Evolutionary conservation across 148 eudicot species (phyloP).

Genomic region (Talinum fruticosum): DNA sequence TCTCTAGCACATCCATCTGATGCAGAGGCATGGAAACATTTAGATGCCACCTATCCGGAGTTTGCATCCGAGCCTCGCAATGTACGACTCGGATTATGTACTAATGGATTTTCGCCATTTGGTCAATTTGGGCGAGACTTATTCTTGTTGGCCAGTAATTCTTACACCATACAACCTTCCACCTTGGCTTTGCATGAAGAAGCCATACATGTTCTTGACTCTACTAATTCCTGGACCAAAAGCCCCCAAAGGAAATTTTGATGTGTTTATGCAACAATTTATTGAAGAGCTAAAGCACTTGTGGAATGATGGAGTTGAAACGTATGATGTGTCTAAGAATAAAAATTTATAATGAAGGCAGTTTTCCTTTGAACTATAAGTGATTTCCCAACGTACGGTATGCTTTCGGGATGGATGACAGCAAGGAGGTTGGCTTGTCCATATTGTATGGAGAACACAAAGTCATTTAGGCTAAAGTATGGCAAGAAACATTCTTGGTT

Average conservation of each 20-base stretch:
- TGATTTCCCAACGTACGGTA: not conserved
- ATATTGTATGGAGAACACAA: not conserved
- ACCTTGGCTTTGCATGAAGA: not conserved
- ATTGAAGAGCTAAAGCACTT: too few relatives aligned
- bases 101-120: too few relatives aligned
- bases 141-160: too few relatives aligned
- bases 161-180: too few relatives aligned
- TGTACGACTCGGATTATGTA: not conserved
- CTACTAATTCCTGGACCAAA: not conserved
- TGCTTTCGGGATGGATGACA: not conserved
- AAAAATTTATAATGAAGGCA: not conserved
- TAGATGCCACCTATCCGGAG: not conserved
- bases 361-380: not conserved
- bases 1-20: constrained; percentile 7
- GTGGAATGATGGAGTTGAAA: not conserved
- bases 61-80: not conserved
- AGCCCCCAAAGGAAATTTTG: not conserved
- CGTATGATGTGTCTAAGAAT: not conserved
- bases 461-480: not conserved
- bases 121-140: too few relatives aligned
- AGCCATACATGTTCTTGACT: not conserved
- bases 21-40: too few relatives aligned
- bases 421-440: not conserved
- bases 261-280: too few relatives aligned
- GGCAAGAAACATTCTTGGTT: not conserved